Evolutionary conservation across 1,139 yeast species (phyloP).

Genomic region (Taphrina deformans): DNA sequence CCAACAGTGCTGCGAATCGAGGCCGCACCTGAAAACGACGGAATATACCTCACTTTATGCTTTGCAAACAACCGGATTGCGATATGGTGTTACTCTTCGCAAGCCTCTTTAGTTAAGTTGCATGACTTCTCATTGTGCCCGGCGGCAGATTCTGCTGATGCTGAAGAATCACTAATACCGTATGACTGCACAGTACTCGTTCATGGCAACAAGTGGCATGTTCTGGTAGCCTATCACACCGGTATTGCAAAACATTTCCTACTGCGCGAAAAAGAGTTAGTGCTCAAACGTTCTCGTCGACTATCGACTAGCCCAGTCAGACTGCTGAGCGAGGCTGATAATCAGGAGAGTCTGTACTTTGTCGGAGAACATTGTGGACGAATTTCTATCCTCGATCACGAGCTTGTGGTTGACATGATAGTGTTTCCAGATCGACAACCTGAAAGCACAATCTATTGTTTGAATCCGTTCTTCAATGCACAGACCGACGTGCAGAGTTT

Average conservation of each 20-base stretch:
- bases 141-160: background rate
- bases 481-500: background rate
- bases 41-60: background rate
- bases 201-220: background rate
- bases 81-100: background rate
- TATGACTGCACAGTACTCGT: background rate
- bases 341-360: background rate
- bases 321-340: background rate
- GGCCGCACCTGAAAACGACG: background rate
- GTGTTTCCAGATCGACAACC: background rate
- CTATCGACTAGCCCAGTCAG: background rate
- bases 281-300: background rate
- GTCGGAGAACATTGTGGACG: background rate
- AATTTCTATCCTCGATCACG: background rate
- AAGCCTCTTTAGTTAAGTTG: background rate
- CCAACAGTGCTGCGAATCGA: background rate
- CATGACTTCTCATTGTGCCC: background rate
- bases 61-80: background rate
- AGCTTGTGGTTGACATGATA: background rate
- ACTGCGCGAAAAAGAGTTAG: background rate
- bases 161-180: background rate
- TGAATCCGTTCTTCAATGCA: background rate
- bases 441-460: background rate
- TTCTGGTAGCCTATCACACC: background rate
- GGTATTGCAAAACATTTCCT: background rate